Evolutionary conservation across 768 basidiomycete species (phyloP).

Genomic region (Kwoniella bestiolae): DNA sequence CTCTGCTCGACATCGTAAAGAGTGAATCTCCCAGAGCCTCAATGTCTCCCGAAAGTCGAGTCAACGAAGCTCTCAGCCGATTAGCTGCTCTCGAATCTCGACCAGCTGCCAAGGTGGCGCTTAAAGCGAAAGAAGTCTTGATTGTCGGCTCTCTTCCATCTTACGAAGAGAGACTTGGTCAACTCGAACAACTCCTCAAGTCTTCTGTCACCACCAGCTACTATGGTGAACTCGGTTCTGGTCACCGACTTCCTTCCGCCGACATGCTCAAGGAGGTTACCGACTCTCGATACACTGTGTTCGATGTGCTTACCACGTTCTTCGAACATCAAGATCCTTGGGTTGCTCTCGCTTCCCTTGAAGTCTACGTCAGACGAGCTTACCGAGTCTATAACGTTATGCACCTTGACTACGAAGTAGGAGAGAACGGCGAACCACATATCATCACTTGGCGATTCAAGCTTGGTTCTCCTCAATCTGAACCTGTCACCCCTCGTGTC

Average conservation of each 20-base stretch:
- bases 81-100: constrained; percentile 88
- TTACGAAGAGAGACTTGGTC: constrained; percentile 87
- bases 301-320: constrained; percentile 94
- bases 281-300: constrained; percentile 95
- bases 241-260: constrained; percentile 75
- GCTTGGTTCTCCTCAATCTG: constrained; percentile 67
- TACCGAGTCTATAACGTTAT: constrained; percentile 91
- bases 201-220: constrained; percentile 81
- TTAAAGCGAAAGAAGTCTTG: constrained; percentile 96
- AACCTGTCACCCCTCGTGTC: constrained; percentile 59
- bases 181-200: constrained; percentile 93
- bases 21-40: constrained; percentile 68
- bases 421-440: constrained; percentile 78
- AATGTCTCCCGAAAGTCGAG: constrained; percentile 71
- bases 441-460: constrained; percentile 95
- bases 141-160: constrained; percentile 96
- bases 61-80: constrained; percentile 76
- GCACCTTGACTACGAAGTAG: constrained; percentile 93
- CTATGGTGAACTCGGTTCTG: constrained; percentile 80
- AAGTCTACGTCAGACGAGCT: constrained; percentile 93
- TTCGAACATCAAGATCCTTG: constrained; percentile 84
- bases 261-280: constrained; percentile 90
- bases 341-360: constrained; percentile 87
- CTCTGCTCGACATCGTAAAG: constrained; percentile 89
- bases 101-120: constrained; percentile 86